Percentiles rank a stretch among this genome's conserved stretches.
phyloP scores from a whole-genome alignment of 371 early-diverging fungal genomes.

The Saksenaea vasiformis region DNA sequence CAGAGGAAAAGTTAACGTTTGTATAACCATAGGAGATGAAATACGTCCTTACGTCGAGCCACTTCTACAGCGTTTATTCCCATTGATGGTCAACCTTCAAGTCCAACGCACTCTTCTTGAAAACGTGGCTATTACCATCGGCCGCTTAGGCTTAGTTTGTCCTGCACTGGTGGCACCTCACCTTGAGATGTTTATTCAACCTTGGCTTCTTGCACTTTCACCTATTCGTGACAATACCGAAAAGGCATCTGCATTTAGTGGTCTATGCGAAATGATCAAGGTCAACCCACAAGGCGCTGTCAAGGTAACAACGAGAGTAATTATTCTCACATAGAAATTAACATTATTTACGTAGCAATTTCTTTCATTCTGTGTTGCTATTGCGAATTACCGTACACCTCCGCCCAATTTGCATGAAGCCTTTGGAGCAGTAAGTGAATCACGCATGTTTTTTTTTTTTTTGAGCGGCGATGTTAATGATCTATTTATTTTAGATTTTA shows the following conservation, averaged over 20 bases:
- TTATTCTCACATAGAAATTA: neutral
- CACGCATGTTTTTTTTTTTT: neutral
- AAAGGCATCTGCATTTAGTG: constrained; percentile 92
- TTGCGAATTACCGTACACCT: constrained; percentile 64
- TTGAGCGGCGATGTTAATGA: neutral
- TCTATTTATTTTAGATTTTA: constrained; percentile 47
- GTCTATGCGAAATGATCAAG: constrained; percentile 88
- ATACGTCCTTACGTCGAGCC: constrained; percentile 75
- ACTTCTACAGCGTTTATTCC: constrained; percentile 79
- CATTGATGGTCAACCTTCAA: constrained; percentile 68
- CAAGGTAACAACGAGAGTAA: constrained; percentile 31
- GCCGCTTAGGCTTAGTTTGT: constrained; percentile 85
- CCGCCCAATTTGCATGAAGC: constrained; percentile 62
- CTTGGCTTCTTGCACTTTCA: constrained; percentile 73
- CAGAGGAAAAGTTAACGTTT: neutral
- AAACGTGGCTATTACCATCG: constrained; percentile 94
- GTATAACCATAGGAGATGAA: constrained; percentile 44
- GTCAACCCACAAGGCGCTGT: constrained; percentile 83
- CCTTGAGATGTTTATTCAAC: constrained; percentile 70
- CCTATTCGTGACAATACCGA: constrained; percentile 87
- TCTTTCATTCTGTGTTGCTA: constrained; percentile 65
- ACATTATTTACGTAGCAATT: constrained; percentile 44
- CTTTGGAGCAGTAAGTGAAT: constrained; percentile 60
- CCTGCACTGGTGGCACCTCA: constrained; percentile 83
- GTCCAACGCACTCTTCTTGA: constrained; percentile 79